These are phyloP conservation scores for Pulveroboletus sp. DNA, from an alignment of 768 basidiomycete genomes.

Conservation along the genomic window DNA sequence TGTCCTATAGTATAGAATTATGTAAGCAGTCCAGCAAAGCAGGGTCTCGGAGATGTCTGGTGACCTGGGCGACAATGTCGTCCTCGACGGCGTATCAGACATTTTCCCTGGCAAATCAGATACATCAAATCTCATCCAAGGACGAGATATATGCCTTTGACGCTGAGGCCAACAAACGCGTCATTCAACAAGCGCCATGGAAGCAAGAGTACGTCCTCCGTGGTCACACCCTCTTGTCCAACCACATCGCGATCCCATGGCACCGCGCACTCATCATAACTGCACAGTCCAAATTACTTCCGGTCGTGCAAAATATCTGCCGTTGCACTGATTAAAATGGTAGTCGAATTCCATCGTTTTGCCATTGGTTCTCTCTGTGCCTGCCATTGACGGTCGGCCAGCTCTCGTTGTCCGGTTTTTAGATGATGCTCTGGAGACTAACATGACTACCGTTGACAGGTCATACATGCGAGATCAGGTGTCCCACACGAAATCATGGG, in stretches of 20 bases:
- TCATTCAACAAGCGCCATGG: slow-evolving; percentile 78
- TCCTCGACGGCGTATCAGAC: slow-evolving; percentile 64
- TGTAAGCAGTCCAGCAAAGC: too few species aligned
- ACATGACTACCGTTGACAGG: slow-evolving; percentile 43
- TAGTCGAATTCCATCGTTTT: slow-evolving; percentile 25
- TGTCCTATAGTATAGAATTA: too few species aligned
- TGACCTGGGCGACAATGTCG: slow-evolving; percentile 18
- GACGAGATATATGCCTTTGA: slow-evolving; percentile 81
- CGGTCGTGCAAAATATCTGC: slow-evolving; percentile 93
- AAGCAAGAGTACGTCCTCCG: slow-evolving; percentile 63
- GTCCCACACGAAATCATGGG: slow-evolving; percentile 99
- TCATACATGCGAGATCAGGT: slow-evolving; percentile 96
- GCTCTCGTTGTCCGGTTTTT: not conserved
- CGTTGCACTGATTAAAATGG: slow-evolving; percentile 94
- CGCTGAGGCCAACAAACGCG: slow-evolving; percentile 56
- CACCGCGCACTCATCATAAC: not conserved
- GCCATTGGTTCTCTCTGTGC: not conserved
- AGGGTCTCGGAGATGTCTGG: too few species aligned
- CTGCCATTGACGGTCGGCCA: not conserved
- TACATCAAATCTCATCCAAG: slow-evolving; percentile 64
- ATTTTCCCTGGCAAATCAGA: slow-evolving; percentile 68
- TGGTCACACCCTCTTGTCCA: slow-evolving; percentile 1
- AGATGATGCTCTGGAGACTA: not conserved
- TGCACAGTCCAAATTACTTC: slow-evolving; percentile 67
- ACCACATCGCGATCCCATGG: not conserved